These are phyloP conservation scores for Bimuria novae-zelandiae DNA, from an alignment of 2,329 filamentous ascomycete species.

Conservation along the genomic window DNA sequence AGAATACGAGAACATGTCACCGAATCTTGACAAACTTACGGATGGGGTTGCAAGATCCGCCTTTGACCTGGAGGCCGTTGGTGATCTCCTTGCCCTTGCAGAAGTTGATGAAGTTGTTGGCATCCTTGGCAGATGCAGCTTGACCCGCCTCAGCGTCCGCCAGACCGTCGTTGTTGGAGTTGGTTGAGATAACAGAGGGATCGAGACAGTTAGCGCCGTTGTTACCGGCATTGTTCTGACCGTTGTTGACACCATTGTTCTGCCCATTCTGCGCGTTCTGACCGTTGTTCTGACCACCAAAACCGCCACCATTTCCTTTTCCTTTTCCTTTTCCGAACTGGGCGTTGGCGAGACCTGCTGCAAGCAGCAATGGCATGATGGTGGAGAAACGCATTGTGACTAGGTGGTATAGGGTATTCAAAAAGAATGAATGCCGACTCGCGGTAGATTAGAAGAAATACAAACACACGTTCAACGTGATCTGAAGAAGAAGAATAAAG, in stretches of 20 bases:
- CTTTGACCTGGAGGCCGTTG: conserved; percentile 57
- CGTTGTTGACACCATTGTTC: conserved; percentile 22
- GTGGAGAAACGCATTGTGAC: conserved; percentile 44
- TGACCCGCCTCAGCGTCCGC: conserved; percentile 47
- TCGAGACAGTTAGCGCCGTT: conserved; percentile 37
- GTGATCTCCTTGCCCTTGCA: conserved; percentile 60
- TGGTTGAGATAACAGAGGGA: conserved; percentile 50
- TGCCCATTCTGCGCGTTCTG: conserved; percentile 20
- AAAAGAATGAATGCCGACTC: conserved; percentile 46
- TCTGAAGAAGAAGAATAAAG: conserved; percentile 41
- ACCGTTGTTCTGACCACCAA: conserved; percentile 22
- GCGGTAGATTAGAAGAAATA: conserved; percentile 45
- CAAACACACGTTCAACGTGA: conserved; percentile 49
- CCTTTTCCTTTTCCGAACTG: conserved; percentile 30
- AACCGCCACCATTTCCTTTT: conserved; percentile 20
- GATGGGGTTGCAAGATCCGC: conserved; percentile 62
- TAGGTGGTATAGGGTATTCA: conserved; percentile 20
- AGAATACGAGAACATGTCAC: background rate
- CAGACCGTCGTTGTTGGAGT: conserved; percentile 48
- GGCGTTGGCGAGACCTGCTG: conserved; percentile 41
- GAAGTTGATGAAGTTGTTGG: conserved; percentile 64
- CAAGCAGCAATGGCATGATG: conserved; percentile 39
- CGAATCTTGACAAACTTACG: conserved; percentile 36
- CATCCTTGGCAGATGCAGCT: conserved; percentile 51
- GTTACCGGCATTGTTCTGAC: conserved; percentile 21